Conservation (phyloP, 2,329 filamentous ascomycete species). For the Lecanicillium sp. region DNA sequence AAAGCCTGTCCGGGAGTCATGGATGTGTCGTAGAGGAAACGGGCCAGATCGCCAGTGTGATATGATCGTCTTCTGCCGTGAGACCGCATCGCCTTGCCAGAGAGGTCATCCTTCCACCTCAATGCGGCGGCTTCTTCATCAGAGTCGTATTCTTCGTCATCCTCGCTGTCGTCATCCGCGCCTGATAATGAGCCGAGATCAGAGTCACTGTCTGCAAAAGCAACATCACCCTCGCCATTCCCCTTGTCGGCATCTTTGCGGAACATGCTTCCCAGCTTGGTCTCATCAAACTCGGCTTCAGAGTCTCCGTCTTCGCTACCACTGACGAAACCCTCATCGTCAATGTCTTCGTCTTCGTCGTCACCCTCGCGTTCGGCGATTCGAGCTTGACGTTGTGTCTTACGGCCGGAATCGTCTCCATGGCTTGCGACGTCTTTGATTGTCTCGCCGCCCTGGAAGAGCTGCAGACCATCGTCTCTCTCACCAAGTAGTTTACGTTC, state of each 20-base stretch:
- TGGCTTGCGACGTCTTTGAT: slow-evolving; percentile 46
- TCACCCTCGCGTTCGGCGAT: slow-evolving; percentile 52
- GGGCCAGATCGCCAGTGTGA: slow-evolving; percentile 72
- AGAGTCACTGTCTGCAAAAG: slow-evolving; percentile 94
- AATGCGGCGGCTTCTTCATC: slow-evolving; percentile 65
- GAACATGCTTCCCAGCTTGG: slow-evolving; percentile 54
- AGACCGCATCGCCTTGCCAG: slow-evolving; percentile 62
- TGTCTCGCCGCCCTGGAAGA: slow-evolving; percentile 72
- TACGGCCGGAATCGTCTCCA: slow-evolving; percentile 50
- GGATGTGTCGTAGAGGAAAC: slow-evolving; percentile 80
- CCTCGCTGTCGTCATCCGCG: slow-evolving; percentile 31
- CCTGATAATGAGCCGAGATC: slow-evolving; percentile 82
- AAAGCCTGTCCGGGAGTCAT: slow-evolving; percentile 69
- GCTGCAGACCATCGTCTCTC: slow-evolving; percentile 70
- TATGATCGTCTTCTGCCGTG: slow-evolving; percentile 65
- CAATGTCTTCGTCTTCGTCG: slow-evolving; percentile 44
- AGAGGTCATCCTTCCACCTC: slow-evolving; percentile 84
- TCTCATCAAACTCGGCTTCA: slow-evolving; percentile 49
- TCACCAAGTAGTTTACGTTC: slow-evolving; percentile 77
- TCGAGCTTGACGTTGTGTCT: slow-evolving; percentile 48
- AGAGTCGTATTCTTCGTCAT: slow-evolving; percentile 41
- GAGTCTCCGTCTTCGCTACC: slow-evolving; percentile 44
- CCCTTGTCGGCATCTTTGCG: slow-evolving; percentile 42
- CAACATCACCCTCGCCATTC: slow-evolving; percentile 60
- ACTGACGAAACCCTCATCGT: slow-evolving; percentile 46